These are phyloP conservation scores for Dothideomycetidae sp. DNA, from an alignment of 2,329 filamentous ascomycete species.

Conservation along the genomic window DNA sequence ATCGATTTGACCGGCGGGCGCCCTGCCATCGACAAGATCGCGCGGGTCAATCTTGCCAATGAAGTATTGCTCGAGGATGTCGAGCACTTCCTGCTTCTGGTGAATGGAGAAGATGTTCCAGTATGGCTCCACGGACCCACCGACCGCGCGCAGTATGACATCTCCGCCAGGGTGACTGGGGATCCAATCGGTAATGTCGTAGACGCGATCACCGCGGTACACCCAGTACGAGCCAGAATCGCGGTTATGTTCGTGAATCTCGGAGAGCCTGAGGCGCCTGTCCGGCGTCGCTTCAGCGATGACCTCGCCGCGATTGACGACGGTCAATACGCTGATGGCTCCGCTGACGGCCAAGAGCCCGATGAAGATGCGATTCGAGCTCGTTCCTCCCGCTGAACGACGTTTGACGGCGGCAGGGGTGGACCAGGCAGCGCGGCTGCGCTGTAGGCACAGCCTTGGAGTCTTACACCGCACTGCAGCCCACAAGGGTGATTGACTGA, in stretches of 20 bases:
- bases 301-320: no score
- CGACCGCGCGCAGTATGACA: slow-evolving; percentile 52
- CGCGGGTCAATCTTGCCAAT: slow-evolving; percentile 46
- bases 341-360: no score
- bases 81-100: slow-evolving; percentile 48
- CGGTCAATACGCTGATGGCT: no score
- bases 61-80: slow-evolving; percentile 50
- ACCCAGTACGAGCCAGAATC: slow-evolving; percentile 46
- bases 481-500: no score
- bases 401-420: no score
- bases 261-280: slow-evolving; percentile 13
- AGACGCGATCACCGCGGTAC: slow-evolving; percentile 48
- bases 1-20: slow-evolving; percentile 40
- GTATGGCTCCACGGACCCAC: slow-evolving; percentile 50
- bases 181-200: slow-evolving; percentile 58
- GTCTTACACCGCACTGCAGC: no score
- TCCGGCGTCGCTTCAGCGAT: no score
- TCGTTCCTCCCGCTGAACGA: no score
- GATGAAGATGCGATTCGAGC: no score
- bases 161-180: slow-evolving; percentile 51
- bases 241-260: slow-evolving; percentile 23
- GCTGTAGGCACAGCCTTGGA: no score
- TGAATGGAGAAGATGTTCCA: slow-evolving; percentile 60
- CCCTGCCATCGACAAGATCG: slow-evolving; percentile 45
- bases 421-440: no score